A percentile compares a stretch with the other conserved stretches of the same genome.
phyloP scores from a whole-genome alignment of 139 green algal genomes.

The Asterochloris erici region DNA sequence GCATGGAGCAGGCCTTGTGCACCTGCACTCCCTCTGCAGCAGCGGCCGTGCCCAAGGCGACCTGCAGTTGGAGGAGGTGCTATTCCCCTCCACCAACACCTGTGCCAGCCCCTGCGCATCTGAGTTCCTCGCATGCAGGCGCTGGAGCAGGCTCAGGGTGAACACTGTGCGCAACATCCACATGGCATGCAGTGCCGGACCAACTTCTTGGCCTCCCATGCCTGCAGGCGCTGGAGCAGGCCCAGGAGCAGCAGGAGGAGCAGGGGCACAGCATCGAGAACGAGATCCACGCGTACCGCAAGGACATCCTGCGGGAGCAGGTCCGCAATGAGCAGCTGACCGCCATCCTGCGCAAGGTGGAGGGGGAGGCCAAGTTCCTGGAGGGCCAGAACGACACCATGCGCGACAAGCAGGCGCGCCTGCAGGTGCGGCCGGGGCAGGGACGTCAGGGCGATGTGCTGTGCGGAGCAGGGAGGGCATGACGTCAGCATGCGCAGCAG shows the following conservation, averaged over 20 bases:
- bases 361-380: conserved; percentile 63
- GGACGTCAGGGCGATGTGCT: no score
- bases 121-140: no score
- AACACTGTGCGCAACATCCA: no score
- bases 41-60: no score
- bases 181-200: neutral
- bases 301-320: conserved; percentile 65
- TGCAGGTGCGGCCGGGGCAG: conserved; percentile 31
- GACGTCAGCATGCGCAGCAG: no score
- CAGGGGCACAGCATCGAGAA: conserved; percentile 59
- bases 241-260: conserved; percentile 70
- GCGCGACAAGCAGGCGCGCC: conserved; percentile 49
- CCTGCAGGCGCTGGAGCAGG: conserved; percentile 62
- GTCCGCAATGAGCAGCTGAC: conserved; percentile 68
- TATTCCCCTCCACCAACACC: no score
- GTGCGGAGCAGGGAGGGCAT: no score
- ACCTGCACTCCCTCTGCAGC: no score
- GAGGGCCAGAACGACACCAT: conserved; percentile 50
- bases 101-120: no score
- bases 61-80: no score
- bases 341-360: conserved; percentile 62
- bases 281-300: conserved; percentile 70
- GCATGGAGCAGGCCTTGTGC: no score
- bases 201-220: neutral
- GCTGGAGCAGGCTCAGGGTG: no score